Base-by-base conservation (phyloP, 31 red algal species). In the Odonthalia washingtoniensis region DNA sequence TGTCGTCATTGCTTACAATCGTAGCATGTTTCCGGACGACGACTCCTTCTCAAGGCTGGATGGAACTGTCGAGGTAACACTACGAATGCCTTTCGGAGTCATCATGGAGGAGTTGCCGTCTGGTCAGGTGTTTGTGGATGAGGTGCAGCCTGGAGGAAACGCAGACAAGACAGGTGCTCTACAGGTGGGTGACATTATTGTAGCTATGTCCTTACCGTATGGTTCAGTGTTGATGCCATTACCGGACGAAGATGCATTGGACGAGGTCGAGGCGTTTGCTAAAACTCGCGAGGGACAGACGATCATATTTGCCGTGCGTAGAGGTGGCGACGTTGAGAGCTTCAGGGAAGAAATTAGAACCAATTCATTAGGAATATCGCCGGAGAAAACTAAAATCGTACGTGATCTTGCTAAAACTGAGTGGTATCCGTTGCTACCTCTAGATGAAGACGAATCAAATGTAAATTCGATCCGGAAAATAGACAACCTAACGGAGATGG, bases 91-190 rank as follows among this genome's bases (percentile, higher is more conserved):
- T 4, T 78, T 90, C n/a, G 87, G 77, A 21, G 44, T 83, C 31
- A 82, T 60, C 44, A 65, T 81, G 32, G 77, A 81, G 0, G 62
- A 90, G 78, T 62, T 78, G 65, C 5, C 0, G 4, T 35, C 44
- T 32, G 87, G 87, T 0, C 32, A 76, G 78, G 87, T 90, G 2
- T 90, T 83, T 65, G 70, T 90, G 12, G 87, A 90, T 40, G 87
- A 90, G 40, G 32, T 90, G 4, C 78, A 74, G 28, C 44, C 78
- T n/a, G 78, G 49, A 18, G 87, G 87, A 5, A 90, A 90, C 53
- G 77, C 87, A 43, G 46, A 24, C 5, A 89, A 89, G 1, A 14
- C 46, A 36, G 72, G 87, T 43, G 44, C 34, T 2, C 63, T 90
- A 39, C 21, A 46, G 35, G 87, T 61, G 0, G 87, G 87, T 34